A percentile compares a stretch with the other conserved stretches of the same genome.
These are phyloP conservation scores for Calocera viscosa DNA, from an alignment of 768 basidiomycete genomes.

Conservation along the genomic window DNA sequence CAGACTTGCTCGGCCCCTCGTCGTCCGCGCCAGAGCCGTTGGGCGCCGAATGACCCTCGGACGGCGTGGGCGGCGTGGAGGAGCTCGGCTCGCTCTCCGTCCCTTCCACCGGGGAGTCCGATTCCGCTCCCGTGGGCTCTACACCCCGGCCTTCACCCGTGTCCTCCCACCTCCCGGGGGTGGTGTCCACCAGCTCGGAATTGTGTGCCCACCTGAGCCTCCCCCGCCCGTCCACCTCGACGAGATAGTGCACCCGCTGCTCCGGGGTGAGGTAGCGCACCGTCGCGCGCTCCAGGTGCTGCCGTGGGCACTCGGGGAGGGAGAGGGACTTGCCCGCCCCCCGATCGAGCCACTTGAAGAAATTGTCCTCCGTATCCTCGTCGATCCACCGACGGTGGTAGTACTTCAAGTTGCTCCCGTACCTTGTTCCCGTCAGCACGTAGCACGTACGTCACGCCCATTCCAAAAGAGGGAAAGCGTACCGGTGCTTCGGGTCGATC, in stretches of 20 bases:
- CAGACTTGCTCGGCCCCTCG: constrained; percentile 27
- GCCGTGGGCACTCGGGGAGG: constrained; percentile 46
- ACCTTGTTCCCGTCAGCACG: background rate
- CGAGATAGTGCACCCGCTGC: constrained; percentile 54
- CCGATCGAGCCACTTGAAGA: constrained; percentile 55
- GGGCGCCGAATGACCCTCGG: constrained; percentile 23
- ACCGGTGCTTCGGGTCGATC: constrained; percentile 33
- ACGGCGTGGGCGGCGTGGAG: constrained; percentile 20
- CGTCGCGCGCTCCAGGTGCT: constrained; percentile 49
- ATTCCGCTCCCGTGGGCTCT: constrained; percentile 26
- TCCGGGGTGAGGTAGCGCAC: constrained; percentile 47
- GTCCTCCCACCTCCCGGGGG: constrained; percentile 50
- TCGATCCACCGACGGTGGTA: constrained; percentile 50
- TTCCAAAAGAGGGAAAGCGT: background rate
- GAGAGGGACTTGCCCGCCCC: constrained; percentile 46
- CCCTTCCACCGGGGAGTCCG: constrained; percentile 19
- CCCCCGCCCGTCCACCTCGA: constrained; percentile 42
- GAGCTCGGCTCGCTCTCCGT: constrained; percentile 21
- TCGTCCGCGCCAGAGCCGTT: constrained; percentile 21
- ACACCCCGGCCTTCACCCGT: constrained; percentile 45
- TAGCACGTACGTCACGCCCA: background rate
- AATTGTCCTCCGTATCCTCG: constrained; percentile 50
- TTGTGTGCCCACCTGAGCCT: constrained; percentile 48
- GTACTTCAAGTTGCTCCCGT: constrained; percentile 28
- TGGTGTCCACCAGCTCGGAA: constrained; percentile 46